A percentile compares a stretch with the other conserved stretches of the same genome.
Conservation (phyloP, 1,284 basidiomycete species). For the Moniliophthora roreri region DNA sequence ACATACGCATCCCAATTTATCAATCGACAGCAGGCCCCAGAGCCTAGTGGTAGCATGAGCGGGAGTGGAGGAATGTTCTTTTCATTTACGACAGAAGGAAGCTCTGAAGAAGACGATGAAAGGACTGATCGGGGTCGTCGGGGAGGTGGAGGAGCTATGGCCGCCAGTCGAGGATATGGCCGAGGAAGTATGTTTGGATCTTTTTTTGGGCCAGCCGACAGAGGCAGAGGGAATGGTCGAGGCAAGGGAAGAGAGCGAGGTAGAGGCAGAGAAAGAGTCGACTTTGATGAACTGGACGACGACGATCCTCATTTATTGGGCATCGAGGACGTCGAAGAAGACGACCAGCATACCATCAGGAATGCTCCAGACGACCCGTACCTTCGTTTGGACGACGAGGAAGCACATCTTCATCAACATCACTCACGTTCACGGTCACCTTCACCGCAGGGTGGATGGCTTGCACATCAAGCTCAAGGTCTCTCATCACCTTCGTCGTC, state of each 20-base stretch:
- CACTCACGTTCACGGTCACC: slow-evolving; percentile 18
- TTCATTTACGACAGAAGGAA: slow-evolving; percentile 68
- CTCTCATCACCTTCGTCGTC: slow-evolving; percentile 38
- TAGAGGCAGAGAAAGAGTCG: slow-evolving; percentile 4
- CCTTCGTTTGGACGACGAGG: slow-evolving; percentile 45
- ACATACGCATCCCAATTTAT: slow-evolving; percentile 69
- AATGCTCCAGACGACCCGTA: slow-evolving; percentile 73
- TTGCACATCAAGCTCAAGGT: slow-evolving; percentile 63
- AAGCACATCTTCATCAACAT: not conserved
- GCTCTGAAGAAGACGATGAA: slow-evolving; percentile 42
- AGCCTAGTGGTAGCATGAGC: slow-evolving; percentile 21
- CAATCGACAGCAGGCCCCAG: slow-evolving; percentile 45
- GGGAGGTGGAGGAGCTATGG: not conserved
- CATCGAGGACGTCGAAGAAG: slow-evolving; percentile 36
- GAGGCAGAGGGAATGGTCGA: not conserved
- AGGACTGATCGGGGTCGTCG: slow-evolving; percentile 1
- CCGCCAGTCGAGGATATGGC: no score
- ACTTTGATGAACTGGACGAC: slow-evolving; percentile 5
- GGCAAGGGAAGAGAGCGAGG: slow-evolving; percentile 4
- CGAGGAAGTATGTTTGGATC: not conserved
- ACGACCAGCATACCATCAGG: slow-evolving; percentile 62
- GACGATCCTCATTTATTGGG: slow-evolving; percentile 11
- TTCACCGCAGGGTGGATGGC: slow-evolving; percentile 49
- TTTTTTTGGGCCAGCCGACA: not conserved
- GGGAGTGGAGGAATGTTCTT: slow-evolving; percentile 79